Conservation (phyloP, 257 asterid genomes). For the Coffea canephora region DNA sequence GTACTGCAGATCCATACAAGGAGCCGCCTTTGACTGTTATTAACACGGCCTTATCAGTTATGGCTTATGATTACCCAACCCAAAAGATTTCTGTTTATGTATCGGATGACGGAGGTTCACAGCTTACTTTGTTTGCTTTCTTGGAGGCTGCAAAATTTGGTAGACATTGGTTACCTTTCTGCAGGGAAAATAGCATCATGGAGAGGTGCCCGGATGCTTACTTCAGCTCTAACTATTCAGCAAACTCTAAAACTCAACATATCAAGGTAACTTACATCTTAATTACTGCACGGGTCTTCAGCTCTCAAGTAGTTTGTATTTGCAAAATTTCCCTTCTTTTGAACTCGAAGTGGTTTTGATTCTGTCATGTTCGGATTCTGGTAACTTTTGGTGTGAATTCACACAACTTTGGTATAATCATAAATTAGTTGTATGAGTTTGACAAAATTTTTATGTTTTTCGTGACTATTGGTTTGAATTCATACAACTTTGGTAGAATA, state of each 20-base stretch:
- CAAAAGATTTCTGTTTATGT: constrained; percentile 66
- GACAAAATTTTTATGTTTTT: no score
- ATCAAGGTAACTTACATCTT: constrained; percentile 45
- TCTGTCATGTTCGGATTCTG: no score
- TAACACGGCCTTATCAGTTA: constrained; percentile 69
- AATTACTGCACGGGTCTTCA: neutral
- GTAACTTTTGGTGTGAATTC: no score
- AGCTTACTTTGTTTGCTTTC: constrained; percentile 64
- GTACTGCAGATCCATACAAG: constrained; percentile 78
- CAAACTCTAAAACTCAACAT: constrained; percentile 18
- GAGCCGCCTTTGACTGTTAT: constrained; percentile 65
- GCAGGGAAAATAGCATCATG: constrained; percentile 43
- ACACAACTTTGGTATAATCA: no score
- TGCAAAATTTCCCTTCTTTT: no score
- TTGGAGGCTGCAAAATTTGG: constrained; percentile 78
- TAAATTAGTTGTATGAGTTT: no score
- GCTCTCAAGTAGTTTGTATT: no score
- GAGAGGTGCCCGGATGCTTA: constrained; percentile 62
- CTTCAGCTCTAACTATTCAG: constrained; percentile 35
- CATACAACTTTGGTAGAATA: no score
- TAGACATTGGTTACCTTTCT: constrained; percentile 63
- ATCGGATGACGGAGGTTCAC: constrained; percentile 80
- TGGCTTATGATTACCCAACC: constrained; percentile 74
- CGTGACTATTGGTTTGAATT: no score
- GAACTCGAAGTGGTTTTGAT: neutral